phyloP scores from a whole-genome alignment of 2,329 filamentous ascomycete genomes.

The Trichoderma sp. region DNA sequence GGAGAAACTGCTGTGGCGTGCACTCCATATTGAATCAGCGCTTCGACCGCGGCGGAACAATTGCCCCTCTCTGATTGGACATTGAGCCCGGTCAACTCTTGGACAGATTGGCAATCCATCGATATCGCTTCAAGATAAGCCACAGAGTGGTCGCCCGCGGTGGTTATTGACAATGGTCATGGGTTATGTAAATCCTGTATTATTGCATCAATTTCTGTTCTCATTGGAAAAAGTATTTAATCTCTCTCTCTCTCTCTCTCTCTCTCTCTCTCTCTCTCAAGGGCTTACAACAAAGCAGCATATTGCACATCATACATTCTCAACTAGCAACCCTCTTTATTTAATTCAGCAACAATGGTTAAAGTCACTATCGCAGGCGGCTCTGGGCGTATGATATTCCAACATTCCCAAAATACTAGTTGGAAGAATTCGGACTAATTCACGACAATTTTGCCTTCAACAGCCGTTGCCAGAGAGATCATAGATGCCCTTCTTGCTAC shows the following conservation, averaged over 20 bases:
- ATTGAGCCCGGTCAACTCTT: neutral
- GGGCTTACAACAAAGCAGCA: neutral
- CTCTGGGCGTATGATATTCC: neutral
- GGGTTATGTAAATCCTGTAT: neutral
- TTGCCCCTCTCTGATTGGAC: neutral
- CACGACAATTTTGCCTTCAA: neutral
- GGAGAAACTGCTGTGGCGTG: neutral
- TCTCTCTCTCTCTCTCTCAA: neutral
- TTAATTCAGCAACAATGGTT: neutral
- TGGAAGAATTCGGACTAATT: neutral
- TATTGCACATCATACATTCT: neutral
- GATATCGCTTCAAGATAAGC: no score
- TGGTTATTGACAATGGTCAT: neutral
- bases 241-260: neutral
- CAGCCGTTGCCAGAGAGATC: slow-evolving; percentile 42
- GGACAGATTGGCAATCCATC: neutral
- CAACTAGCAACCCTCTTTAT: neutral
- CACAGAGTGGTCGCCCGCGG: neutral
- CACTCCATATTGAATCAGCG: neutral
- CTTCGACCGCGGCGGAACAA: neutral
- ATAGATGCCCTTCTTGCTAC: slow-evolving; percentile 51
- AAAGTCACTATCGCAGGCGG: neutral
- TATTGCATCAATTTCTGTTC: neutral
- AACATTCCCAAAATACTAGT: neutral
- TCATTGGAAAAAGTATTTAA: neutral